Base-by-base conservation (phyloP, 2,329 filamentous ascomycete species). In the Knoxdaviesia capensis region DNA sequence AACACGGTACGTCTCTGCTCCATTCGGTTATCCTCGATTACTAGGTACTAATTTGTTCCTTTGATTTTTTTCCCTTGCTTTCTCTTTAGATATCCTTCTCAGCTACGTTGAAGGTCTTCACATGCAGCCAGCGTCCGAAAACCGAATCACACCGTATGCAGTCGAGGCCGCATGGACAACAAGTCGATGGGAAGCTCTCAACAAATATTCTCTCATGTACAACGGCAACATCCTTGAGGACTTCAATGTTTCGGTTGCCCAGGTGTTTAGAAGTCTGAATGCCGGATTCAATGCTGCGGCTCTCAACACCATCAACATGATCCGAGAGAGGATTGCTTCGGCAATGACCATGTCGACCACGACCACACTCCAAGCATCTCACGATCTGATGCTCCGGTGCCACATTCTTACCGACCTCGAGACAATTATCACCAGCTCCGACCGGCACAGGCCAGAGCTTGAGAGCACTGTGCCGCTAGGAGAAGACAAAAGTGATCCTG, bases 81-180 rank as follows among this genome's bases (percentile, higher is more conserved):
- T 5, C 5, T 35, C 42, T 44, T 29, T 46, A 88, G 83, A 92
- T 60, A 79, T 83, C 3, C 69, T 96, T 11, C 65, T 96, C 30
- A 88, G 87, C 46, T 85, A 92, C 50, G 77, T 92, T 8, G 82
- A 93, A 52, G 77, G 77, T 5, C 81, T 94, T 58, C 65, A 74
- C 38, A 61, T 59, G 2, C 60, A 69, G 34, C 52, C 61, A 28
- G 55, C 64, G 8, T 70, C 66, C 2, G 61, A 73, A 35, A 69
- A 73, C 47, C 73, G 67, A 47, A 71, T 92, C 40, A 67, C 92
- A 33, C 80, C 87, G 1, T 88, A 87, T 53, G 87, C 84, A 10
- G 74, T 86, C 3, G 90, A 98, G 61, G 87, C 90, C 20, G 80
- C 86, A 7, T 98, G 90, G 87, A 79, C 84, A 36, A 88, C 82